Percentiles rank a stretch among this genome's conserved stretches.
Evolutionary conservation across 1,139 yeast genomes (phyloP).

Genomic region (Pneumocystis carinii): DNA sequence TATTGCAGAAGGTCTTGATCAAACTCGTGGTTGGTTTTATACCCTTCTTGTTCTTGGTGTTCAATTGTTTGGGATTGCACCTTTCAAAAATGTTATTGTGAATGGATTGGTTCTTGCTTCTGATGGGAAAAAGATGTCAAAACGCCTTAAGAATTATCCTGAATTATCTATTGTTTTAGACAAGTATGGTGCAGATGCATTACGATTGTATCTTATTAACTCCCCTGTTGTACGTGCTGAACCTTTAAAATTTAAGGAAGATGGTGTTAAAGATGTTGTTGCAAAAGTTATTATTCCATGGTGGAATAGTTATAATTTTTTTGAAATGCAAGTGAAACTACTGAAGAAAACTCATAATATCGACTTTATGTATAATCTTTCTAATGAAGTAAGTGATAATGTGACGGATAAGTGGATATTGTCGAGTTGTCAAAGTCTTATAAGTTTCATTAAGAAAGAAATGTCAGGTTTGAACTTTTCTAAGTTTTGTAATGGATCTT

Average conservation of each 20-base stretch:
- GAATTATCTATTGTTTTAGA: constrained; percentile 73
- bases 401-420: constrained; percentile 97
- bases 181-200: constrained; percentile 93
- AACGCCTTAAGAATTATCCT: constrained; percentile 93
- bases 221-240: constrained; percentile 97
- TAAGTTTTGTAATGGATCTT: background rate
- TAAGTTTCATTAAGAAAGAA: constrained; percentile 72
- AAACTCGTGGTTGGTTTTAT: constrained; percentile 99
- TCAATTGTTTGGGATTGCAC: constrained; percentile 80
- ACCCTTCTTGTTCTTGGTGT: constrained; percentile 92
- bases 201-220: constrained; percentile 86
- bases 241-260: constrained; percentile 90
- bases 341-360: constrained; percentile 58
- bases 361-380: constrained; percentile 59
- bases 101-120: constrained; percentile 93
- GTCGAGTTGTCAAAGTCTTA: constrained; percentile 84
- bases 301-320: constrained; percentile 95
- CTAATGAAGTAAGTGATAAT: constrained; percentile 45
- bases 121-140: constrained; percentile 99
- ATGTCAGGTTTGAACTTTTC: constrained; percentile 38
- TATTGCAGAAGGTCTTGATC: constrained; percentile 97
- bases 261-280: constrained; percentile 95
- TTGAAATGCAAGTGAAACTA: constrained; percentile 83
- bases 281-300: constrained; percentile 91
- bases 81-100: constrained; percentile 90